phyloP scores from a whole-genome alignment of 805 yeast species.

The Priceomyces haplophilus region DNA sequence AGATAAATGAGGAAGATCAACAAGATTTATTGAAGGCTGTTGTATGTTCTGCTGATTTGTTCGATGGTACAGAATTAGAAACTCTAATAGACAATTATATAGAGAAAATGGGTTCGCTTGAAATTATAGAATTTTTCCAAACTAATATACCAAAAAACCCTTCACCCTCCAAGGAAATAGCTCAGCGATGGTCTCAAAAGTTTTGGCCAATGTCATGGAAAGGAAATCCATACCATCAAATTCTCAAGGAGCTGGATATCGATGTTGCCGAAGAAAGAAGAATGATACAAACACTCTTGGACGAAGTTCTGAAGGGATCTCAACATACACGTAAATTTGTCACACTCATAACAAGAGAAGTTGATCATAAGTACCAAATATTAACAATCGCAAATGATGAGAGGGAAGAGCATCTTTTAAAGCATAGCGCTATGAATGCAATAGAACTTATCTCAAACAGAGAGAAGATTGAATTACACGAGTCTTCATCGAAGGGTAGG shows the following conservation, averaged over 20 bases:
- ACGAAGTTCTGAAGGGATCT: conserved; percentile 4
- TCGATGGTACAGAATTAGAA: conserved; percentile 18
- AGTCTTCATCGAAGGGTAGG: conserved; percentile 8
- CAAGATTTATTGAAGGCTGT: conserved; percentile 33
- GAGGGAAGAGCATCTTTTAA: conserved; percentile 45
- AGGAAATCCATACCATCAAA: conserved; percentile 81
- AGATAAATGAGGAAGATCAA: conserved; percentile 14
- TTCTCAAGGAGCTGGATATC: conserved; percentile 52
- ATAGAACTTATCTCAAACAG: conserved; percentile 58
- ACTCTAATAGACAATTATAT: conserved; percentile 17
- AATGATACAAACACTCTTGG: conserved; percentile 17
- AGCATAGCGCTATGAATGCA: conserved; percentile 75
- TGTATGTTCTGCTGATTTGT: conserved; percentile 43
- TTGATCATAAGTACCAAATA: conserved; percentile 28
- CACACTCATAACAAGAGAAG: conserved; percentile 64
- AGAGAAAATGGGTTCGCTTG: conserved; percentile 9
- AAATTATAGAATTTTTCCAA: conserved; percentile 11
- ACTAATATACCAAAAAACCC: conserved; percentile 52
- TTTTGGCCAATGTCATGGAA: conserved; percentile 94
- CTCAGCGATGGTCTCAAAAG: conserved; percentile 58
- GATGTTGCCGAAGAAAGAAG: conserved; percentile 44
- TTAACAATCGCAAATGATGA: conserved; percentile 43
- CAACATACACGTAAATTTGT: conserved; percentile 42
- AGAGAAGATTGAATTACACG: conserved; percentile 43
- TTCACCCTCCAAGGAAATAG: conserved; percentile 71